phyloP scores from a whole-genome alignment of 2,329 filamentous ascomycete species.

The Aspergillus sp. region DNA sequence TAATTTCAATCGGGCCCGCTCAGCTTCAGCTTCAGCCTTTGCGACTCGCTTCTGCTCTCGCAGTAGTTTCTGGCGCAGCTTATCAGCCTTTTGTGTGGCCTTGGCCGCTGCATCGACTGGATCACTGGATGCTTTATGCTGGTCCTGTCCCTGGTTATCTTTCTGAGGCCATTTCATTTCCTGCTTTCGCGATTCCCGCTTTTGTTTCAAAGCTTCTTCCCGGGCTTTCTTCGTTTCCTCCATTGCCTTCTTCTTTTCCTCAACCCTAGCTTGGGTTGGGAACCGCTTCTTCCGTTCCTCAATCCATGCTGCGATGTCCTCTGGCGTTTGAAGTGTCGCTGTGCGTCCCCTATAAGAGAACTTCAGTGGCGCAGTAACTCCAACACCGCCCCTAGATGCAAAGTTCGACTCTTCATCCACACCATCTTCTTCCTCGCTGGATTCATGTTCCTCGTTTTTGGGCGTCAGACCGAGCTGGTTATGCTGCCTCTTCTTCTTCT shows the following conservation, averaged over 20 bases:
- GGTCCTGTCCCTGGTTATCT: slow-evolving; percentile 23
- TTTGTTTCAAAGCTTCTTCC: slow-evolving; percentile 31
- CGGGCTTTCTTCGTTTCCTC: slow-evolving; percentile 53
- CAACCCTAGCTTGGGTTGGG: slow-evolving; percentile 63
- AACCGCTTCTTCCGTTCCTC: slow-evolving; percentile 71
- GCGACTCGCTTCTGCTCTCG: slow-evolving; percentile 53
- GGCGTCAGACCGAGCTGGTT: slow-evolving; percentile 44
- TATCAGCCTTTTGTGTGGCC: slow-evolving; percentile 35
- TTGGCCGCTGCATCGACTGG: slow-evolving; percentile 27
- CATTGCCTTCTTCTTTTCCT: slow-evolving; percentile 55
- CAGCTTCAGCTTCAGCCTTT: slow-evolving; percentile 38
- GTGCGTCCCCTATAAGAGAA: slow-evolving; percentile 52
- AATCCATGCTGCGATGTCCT: slow-evolving; percentile 72
- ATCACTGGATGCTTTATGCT: slow-evolving; percentile 15
- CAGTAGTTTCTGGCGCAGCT: slow-evolving; percentile 44
- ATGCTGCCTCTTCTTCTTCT: slow-evolving; percentile 37
- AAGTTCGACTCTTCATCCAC: slow-evolving; percentile 39
- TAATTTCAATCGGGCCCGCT: slow-evolving; percentile 28
- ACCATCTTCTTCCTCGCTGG: slow-evolving; percentile 40
- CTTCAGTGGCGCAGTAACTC: slow-evolving; percentile 27
- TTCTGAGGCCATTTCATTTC: slow-evolving; percentile 24
- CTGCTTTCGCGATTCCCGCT: slow-evolving; percentile 29
- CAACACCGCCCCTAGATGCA: slow-evolving; percentile 17
- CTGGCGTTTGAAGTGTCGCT: slow-evolving; percentile 45
- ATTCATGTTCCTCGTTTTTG: slow-evolving; percentile 37